A percentile compares a stretch with the other conserved stretches of the same genome.
Evolutionary conservation across 2,329 filamentous ascomycete genomes (phyloP).

Genomic region (Huntiella bhutanensis): DNA sequence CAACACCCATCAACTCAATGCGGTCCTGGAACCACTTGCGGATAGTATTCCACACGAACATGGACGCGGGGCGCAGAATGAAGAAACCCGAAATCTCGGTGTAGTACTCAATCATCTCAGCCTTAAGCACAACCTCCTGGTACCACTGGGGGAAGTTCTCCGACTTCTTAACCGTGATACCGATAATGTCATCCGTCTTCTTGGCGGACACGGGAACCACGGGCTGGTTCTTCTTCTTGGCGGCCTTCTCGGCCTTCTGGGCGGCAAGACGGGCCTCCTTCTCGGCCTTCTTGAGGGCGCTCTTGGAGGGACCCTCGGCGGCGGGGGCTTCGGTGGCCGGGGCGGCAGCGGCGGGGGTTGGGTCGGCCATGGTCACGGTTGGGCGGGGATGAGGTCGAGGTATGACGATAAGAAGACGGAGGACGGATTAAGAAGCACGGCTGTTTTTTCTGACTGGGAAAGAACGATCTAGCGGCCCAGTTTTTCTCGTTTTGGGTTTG

Average conservation of each 20-base stretch:
- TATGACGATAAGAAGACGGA: neutral
- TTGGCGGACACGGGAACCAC: constrained; percentile 37
- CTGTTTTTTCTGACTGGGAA: neutral
- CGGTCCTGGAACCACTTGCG: constrained; percentile 48
- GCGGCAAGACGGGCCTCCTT: constrained; percentile 42
- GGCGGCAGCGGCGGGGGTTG: constrained; percentile 11
- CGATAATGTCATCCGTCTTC: constrained; percentile 53
- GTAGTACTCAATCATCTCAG: constrained; percentile 95
- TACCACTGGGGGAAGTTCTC: constrained; percentile 92
- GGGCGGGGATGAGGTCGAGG: constrained; percentile 1
- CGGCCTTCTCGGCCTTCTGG: constrained; percentile 42
- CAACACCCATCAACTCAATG: constrained; percentile 82
- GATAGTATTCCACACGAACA: constrained; percentile 49
- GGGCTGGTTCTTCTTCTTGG: constrained; percentile 34
- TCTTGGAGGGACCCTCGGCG: constrained; percentile 31
- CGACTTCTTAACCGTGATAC: constrained; percentile 70
- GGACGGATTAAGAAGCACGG: neutral
- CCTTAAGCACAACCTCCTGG: constrained; percentile 91
- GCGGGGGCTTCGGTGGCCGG: constrained; percentile 17
- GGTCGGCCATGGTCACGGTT: constrained; percentile 13
- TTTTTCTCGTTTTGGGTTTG: no score
- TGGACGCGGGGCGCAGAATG: constrained; percentile 57
- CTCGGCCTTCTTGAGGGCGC: constrained; percentile 45
- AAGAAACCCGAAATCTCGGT: constrained; percentile 89
- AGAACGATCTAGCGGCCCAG: no score